Evolutionary conservation across 164 flowering plant genomes (phyloP).

Genomic region (Malania oleifera): DNA sequence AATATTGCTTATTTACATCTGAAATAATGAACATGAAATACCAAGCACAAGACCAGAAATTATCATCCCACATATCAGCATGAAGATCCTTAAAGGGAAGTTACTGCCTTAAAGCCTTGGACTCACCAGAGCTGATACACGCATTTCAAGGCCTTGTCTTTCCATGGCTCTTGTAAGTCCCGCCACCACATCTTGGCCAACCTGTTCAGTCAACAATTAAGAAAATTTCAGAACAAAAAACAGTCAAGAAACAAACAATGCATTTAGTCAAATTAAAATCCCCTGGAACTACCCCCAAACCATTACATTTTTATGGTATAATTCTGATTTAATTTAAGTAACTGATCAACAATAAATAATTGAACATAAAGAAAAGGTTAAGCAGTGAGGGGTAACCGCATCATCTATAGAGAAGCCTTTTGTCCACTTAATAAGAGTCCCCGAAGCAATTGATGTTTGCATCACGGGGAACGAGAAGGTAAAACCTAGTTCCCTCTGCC

Average conservation of each 20-base stretch:
- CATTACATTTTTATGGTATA: no score
- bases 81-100: background rate
- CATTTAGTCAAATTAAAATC: no score
- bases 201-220: background rate
- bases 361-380: background rate
- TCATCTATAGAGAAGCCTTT: slow-evolving; percentile 48
- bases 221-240: background rate
- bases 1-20: background rate
- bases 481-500: slow-evolving; percentile 46
- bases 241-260: background rate
- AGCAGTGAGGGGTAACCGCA: slow-evolving; percentile 18
- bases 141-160: slow-evolving; percentile 3
- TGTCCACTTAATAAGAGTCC: slow-evolving; percentile 45
- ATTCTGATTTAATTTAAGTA: background rate
- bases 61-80: background rate
- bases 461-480: slow-evolving; percentile 56
- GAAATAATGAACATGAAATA: no score
- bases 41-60: background rate
- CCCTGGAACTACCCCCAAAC: no score
- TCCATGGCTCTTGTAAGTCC: slow-evolving; percentile 2
- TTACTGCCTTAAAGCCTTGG: background rate
- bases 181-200: slow-evolving; percentile 5
- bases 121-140: slow-evolving; percentile 3
- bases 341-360: no score
- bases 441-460: slow-evolving; percentile 43